These are phyloP conservation scores for Teratosphaeria pseudoeucalypti DNA, from an alignment of 2,329 filamentous ascomycete genomes.

Conservation along the genomic window DNA sequence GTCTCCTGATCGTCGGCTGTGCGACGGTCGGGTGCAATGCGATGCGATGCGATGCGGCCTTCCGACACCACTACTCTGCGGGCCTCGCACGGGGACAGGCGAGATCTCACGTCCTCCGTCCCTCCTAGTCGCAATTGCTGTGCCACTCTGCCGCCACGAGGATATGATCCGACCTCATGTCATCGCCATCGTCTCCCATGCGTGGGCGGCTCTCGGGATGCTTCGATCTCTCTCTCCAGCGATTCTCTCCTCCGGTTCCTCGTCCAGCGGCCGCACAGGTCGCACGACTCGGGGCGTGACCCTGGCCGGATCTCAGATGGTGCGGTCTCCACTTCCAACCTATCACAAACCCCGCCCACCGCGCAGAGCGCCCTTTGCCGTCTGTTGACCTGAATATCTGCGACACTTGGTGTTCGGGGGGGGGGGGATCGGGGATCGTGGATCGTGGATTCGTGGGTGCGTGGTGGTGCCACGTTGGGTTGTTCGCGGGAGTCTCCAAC, in stretches of 20 bases:
- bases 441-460: no score
- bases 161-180: not conserved
- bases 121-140: not conserved
- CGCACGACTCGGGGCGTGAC: not conserved
- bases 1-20: not conserved
- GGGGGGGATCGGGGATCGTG: no score
- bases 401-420: not conserved
- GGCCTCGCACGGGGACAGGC: not conserved
- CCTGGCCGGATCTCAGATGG: not conserved
- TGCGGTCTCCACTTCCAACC: not conserved
- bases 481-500: not conserved
- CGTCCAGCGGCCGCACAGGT: not conserved
- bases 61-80: not conserved
- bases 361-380: not conserved
- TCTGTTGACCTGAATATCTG: not conserved
- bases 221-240: no score
- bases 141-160: not conserved
- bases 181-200: not conserved
- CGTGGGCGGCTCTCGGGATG: not conserved
- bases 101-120: not conserved
- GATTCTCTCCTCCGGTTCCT: not conserved
- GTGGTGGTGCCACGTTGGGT: not conserved
- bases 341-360: not conserved
- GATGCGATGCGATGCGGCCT: not conserved
- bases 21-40: not conserved